Evolutionary conservation across 352 stramenopile species (phyloP), one percentile per base, ranked within the genome.

Genomic region (Globisporangium paddicum): DNA sequence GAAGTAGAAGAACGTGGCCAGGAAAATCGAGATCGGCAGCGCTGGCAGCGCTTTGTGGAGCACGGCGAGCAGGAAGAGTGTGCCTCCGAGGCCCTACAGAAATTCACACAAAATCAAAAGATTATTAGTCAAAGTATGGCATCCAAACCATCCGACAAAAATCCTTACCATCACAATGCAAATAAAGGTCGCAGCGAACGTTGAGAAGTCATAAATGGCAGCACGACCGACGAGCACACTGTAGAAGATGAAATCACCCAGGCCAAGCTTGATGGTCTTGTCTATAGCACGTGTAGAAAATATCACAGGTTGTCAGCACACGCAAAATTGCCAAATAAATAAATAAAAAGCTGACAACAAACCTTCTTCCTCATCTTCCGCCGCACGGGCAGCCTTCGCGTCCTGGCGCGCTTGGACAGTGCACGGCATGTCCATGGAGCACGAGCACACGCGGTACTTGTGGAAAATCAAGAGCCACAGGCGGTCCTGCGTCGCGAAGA

Each of bases 231-330:
- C 95, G 34, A 99, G 75, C 18, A 99, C 89, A 68, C 84, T 98
- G 79, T 99, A 99, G 68, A 99, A 99, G 52, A 99, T 98, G 68
- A 99, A 99, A 73, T 99, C 97, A 19, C 97, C 97, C 21, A 98
- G 72, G 21, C 94, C 94, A 21, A 98, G 67, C 66, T 97, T 92
- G 68, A 98, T 98, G 14, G 84, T 96, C 58, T 96, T 96, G 71
- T 87, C 83, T 62, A 26, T 21, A 44, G 37, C 13, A 51, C 32
- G 50, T 41, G 32, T 10, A 58, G 38, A 32, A 5, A 47, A 23
- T 8, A 23, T 25, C 5, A 47, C 30, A 55, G 25, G n/a, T 34
- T 51, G 26, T 32, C 37, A 53, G 38, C 9, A 55, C 25, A 32
- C 28, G 6, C 28, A 32, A 32, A 32, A 32, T 32, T 32, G 28